A percentile compares a stretch with the other conserved stretches of the same genome.
Conservation (phyloP, 495 filamentous ascomycete genomes). For the Venustampulla echinocandica region DNA sequence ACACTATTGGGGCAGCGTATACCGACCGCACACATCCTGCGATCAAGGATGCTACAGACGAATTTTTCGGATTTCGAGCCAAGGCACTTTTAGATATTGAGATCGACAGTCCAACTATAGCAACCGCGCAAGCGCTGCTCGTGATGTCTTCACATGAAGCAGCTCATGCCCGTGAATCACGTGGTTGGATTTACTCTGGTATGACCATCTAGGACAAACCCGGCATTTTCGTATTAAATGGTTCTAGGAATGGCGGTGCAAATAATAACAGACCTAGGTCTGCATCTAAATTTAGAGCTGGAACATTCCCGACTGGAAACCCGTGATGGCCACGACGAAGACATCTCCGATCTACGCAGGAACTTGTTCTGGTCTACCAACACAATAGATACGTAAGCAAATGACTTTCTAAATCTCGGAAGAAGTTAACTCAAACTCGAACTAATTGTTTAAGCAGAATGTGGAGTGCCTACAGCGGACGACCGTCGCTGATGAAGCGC, state of each 20-base stretch:
- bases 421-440: too few relatives aligned
- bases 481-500: not conserved
- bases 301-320: not conserved
- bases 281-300: slow-evolving; percentile 37
- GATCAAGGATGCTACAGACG: not conserved
- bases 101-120: slow-evolving; percentile 34
- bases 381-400: not conserved
- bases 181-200: slow-evolving; percentile 45
- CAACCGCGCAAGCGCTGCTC: slow-evolving; percentile 41
- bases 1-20: not conserved
- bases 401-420: not conserved
- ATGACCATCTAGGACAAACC: not conserved
- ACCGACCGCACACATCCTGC: not conserved
- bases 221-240: not conserved
- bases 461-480: not conserved
- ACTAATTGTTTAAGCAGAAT: not conserved
- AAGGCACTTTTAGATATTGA: slow-evolving; percentile 1
- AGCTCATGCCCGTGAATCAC: slow-evolving; percentile 38
- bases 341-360: not conserved
- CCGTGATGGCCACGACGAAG: not conserved
- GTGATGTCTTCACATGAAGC: slow-evolving; percentile 42
- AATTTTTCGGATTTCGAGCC: slow-evolving; percentile 1
- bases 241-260: slow-evolving; percentile 36
- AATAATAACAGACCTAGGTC: slow-evolving; percentile 40
- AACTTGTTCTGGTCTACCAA: not conserved